Base-by-base conservation (phyloP, 192 early-diverging fungal genomes). In the Dissophora ornata region DNA sequence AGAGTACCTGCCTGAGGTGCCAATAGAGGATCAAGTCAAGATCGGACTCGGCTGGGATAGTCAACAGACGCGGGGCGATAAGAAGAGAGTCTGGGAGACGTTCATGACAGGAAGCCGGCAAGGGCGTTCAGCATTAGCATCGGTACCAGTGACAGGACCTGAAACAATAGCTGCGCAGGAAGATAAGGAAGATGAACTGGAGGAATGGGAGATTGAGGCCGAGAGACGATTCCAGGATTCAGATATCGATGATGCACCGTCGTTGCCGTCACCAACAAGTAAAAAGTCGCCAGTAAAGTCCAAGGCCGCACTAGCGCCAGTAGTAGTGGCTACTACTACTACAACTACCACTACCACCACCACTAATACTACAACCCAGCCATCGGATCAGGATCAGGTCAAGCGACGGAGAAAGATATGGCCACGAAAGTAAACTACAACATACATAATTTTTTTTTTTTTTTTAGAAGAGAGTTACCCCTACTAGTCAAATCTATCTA, bases 141-240 rank as follows among this genome's bases (percentile, higher is more conserved):
- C 50, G 25, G 8, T 3, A 38, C 16, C 29, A 46, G 24, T 45
- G 12, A 29, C 26, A 16, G 57, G 18, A 12, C 10, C 41, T 11
- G 16, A 16, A 26, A 10, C 2, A n/a, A 30, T 22, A 26, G 22
- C 52, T 0, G 15, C 44, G 19, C 36, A 69, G 16, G 57, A 50
- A 4, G 57, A 57, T 15, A 61, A 71, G 10, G 73, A 77, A 19
- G 73, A 77, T 44, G 73, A 77, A n/a, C 18, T 77, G 50, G 73
- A 77, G 59, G 73, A 77, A 29, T 77, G 73, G 73, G 73, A 77
- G 62, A 77, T 77, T 62, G 73, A 77, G 30, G 73, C 73, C 10
- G 73, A 77, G 47, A 53, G 58, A 22, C 64, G 64, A 45, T 77
- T 77, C 64, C 65, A 67, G 73, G 73, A 77, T 52, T 67, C 73